A percentile compares a stretch with the other conserved stretches of the same genome.
Evolutionary conservation across 2,329 filamentous ascomycete genomes (phyloP).

Genomic region (Colletotrichum sp.): DNA sequence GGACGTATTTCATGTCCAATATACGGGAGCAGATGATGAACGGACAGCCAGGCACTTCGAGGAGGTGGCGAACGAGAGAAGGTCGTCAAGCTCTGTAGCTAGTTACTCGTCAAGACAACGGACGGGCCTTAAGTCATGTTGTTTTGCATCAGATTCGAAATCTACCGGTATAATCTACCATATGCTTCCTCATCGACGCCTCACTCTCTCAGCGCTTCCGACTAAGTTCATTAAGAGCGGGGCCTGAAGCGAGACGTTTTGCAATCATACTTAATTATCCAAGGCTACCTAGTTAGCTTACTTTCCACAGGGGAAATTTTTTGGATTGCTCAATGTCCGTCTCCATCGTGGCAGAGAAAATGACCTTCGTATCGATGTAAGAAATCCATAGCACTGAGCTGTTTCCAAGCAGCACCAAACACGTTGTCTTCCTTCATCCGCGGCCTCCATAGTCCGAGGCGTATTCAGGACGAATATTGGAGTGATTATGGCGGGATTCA

Average conservation of each 20-base stretch:
- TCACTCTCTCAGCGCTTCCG: background rate
- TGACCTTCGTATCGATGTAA: background rate
- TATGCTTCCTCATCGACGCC: background rate
- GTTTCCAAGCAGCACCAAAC: background rate
- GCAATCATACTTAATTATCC: background rate
- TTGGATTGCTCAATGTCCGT: accelerated
- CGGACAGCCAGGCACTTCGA: background rate
- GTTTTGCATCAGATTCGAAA: background rate
- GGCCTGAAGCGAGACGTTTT: accelerated
- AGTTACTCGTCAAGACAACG: accelerated
- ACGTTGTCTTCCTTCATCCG: background rate
- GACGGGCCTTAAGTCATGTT: too few species aligned
- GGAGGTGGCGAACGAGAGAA: background rate
- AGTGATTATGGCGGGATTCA: accelerated
- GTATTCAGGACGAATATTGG: accelerated
- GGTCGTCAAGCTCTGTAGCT: background rate
- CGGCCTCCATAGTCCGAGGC: accelerated
- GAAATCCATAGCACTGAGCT: background rate
- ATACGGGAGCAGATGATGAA: accelerated
- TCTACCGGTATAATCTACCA: accelerated
- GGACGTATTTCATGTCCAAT: background rate
- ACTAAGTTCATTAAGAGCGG: accelerated
- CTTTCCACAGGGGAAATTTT: accelerated
- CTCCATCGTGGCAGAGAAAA: background rate
- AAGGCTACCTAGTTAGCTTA: background rate